phyloP scores from a whole-genome alignment of 306 rosid species.

The Quercus robur region DNA sequence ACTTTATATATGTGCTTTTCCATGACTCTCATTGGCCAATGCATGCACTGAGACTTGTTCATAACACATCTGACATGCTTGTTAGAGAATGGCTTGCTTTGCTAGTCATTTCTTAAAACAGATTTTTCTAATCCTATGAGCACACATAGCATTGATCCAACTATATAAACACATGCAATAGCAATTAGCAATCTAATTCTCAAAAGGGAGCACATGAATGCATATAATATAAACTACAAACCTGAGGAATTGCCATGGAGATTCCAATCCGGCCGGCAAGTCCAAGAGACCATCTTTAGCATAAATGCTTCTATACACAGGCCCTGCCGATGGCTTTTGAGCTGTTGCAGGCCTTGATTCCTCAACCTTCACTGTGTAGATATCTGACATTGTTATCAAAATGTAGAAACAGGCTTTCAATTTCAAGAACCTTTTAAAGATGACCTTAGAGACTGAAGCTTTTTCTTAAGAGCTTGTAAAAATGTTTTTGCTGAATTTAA shows the following conservation, averaged over 20 bases:
- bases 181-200: not conserved
- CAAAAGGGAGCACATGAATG: not conserved
- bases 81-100: no score
- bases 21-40: no score
- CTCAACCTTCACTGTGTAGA: conserved; percentile 63
- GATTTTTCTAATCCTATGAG: no score
- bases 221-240: not conserved
- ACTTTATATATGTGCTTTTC: no score
- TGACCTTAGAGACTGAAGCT: not conserved
- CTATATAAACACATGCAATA: no score
- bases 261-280: conserved; percentile 48
- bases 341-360: conserved; percentile 43
- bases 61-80: no score
- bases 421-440: not conserved
- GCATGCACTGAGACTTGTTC: no score
- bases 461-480: not conserved
- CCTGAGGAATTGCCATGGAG: conserved; percentile 98
- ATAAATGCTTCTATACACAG: conserved; percentile 76
- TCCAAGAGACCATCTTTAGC: conserved; percentile 69
- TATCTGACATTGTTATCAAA: conserved; percentile 31
- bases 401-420: conserved; percentile 12
- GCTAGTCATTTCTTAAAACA: no score
- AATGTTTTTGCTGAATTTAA: conserved; percentile 7
- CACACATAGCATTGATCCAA: no score
- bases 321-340: conserved; percentile 69